These are phyloP conservation scores for Cladosporium sp. DNA, from an alignment of 2,329 filamentous ascomycete species.

Conservation along the genomic window DNA sequence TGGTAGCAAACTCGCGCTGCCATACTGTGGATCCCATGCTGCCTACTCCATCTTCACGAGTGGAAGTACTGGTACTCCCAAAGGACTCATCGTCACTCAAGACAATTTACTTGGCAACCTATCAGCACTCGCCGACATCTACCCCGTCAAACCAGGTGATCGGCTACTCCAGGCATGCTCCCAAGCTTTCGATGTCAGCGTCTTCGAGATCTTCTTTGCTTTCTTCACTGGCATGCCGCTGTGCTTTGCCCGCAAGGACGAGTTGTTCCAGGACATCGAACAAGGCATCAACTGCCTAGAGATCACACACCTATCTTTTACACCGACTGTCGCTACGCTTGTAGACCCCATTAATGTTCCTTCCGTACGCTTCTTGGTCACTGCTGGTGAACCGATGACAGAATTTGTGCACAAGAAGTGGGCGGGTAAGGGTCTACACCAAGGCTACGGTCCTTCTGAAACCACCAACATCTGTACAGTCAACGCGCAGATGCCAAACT, in stretches of 20 bases:
- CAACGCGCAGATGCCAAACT: conserved; percentile 57
- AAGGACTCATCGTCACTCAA: conserved; percentile 77
- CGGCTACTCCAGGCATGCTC: conserved; percentile 81
- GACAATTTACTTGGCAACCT: conserved; percentile 76
- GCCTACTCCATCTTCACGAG: conserved; percentile 78
- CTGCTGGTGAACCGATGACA: conserved; percentile 78
- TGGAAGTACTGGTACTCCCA: conserved; percentile 77
- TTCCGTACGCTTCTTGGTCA: conserved; percentile 71
- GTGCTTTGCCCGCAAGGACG: conserved; percentile 73
- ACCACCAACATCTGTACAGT: conserved; percentile 87
- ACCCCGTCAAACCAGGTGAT: conserved; percentile 57
- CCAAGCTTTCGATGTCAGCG: conserved; percentile 81
- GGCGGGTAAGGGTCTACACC: conserved; percentile 67
- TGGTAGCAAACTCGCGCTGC: conserved; percentile 39
- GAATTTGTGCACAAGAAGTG: conserved; percentile 69
- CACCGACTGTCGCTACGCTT: conserved; percentile 80
- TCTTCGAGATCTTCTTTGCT: conserved; percentile 87
- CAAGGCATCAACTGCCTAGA: conserved; percentile 60
- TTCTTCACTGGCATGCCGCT: conserved; percentile 78
- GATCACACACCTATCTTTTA: conserved; percentile 81
- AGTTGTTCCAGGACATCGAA: conserved; percentile 72
- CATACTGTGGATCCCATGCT: conserved; percentile 41
- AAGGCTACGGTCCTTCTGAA: conserved; percentile 83
- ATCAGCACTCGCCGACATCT: conserved; percentile 63
- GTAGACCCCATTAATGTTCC: conserved; percentile 69